phyloP scores from a whole-genome alignment of 1,284 basidiomycete species.

The Cutaneotrichosporon mucoides region DNA sequence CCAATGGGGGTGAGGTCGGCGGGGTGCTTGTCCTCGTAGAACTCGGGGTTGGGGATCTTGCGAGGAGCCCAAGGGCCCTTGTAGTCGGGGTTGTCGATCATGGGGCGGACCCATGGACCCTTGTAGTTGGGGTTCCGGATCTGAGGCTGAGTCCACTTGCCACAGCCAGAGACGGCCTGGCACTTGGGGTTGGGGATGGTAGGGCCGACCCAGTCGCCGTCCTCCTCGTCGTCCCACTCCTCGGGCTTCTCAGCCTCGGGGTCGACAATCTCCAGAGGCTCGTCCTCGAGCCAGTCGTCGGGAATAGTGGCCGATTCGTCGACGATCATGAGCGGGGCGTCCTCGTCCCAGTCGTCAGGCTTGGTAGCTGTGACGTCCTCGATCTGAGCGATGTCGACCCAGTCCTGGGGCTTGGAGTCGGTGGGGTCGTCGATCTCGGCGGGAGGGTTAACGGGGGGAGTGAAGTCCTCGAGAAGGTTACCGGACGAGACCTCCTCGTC shows the following conservation, averaged over 20 bases:
- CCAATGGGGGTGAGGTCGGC: constrained; percentile 84
- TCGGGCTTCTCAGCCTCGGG: constrained; percentile 96
- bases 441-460: constrained; percentile 88
- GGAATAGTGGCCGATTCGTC: constrained; percentile 87
- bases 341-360: constrained; percentile 96
- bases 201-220: constrained; percentile 96
- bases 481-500: constrained; percentile 76
- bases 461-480: constrained; percentile 87
- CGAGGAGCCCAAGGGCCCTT: constrained; percentile 92
- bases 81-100: constrained; percentile 96
- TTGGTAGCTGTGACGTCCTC: constrained; percentile 79
- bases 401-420: constrained; percentile 84
- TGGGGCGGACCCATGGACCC: constrained; percentile 92
- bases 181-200: constrained; percentile 86
- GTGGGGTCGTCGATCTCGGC: constrained; percentile 87
- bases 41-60: constrained; percentile 88
- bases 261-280: constrained; percentile 76
- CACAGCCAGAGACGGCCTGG: constrained; percentile 84
- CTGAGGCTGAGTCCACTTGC: constrained; percentile 80
- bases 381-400: constrained; percentile 89
- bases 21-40: constrained; percentile 83
- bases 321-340: constrained; percentile 80
- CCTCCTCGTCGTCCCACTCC: constrained; percentile 99
- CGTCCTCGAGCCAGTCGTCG: constrained; percentile 91
- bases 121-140: constrained; percentile 90